Percentiles rank a stretch among this genome's conserved stretches.
phyloP scores from a whole-genome alignment of 23 red algal genomes.

The Gracilaria domingensis region DNA sequence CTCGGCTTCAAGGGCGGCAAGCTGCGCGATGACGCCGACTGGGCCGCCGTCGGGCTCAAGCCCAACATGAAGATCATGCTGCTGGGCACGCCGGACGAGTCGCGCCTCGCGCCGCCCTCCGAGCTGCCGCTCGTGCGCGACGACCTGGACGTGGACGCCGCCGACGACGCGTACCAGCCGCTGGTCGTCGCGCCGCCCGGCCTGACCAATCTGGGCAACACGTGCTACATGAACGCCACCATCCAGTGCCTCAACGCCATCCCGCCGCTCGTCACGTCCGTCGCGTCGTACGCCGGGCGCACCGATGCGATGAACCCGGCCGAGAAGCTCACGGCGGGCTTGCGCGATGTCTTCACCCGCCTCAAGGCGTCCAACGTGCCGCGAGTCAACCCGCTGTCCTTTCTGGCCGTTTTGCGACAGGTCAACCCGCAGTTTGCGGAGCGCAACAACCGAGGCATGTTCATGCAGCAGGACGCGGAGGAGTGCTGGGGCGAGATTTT shows the following conservation, averaged over 20 bases:
- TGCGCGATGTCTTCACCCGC: conserved; percentile 60
- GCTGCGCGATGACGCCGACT: conserved; percentile 67
- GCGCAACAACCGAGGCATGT: conserved; percentile 64
- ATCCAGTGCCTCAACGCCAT: conserved; percentile 83
- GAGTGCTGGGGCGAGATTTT: conserved; percentile 91
- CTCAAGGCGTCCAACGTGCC: conserved; percentile 11
- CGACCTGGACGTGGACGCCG: conserved; percentile 61
- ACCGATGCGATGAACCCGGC: conserved; percentile 59
- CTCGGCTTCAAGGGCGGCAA: conserved; percentile 89
- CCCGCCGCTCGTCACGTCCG: conserved; percentile 59
- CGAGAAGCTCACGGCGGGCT: conserved; percentile 45
- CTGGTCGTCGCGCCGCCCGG: conserved; percentile 61
- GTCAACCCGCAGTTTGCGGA: conserved; percentile 97
- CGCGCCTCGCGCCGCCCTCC: conserved; percentile 46
- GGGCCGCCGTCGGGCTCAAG: conserved; percentile 61
- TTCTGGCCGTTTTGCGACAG: conserved; percentile 74
- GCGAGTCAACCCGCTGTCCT: conserved; percentile 66
- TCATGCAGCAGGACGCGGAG: conserved; percentile 98
- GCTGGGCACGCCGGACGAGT: conserved; percentile 85
- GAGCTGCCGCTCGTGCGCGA: conserved; percentile 45
- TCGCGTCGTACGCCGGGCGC: conserved; percentile 39
- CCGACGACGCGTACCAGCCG: conserved; percentile 5
- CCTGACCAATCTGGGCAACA: conserved; percentile 93
- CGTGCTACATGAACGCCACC: conserved; percentile 96
- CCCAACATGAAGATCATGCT: conserved; percentile 81